Evolutionary conservation across 768 basidiomycete genomes (phyloP).

Genomic region (Lactarius hengduanensis): DNA sequence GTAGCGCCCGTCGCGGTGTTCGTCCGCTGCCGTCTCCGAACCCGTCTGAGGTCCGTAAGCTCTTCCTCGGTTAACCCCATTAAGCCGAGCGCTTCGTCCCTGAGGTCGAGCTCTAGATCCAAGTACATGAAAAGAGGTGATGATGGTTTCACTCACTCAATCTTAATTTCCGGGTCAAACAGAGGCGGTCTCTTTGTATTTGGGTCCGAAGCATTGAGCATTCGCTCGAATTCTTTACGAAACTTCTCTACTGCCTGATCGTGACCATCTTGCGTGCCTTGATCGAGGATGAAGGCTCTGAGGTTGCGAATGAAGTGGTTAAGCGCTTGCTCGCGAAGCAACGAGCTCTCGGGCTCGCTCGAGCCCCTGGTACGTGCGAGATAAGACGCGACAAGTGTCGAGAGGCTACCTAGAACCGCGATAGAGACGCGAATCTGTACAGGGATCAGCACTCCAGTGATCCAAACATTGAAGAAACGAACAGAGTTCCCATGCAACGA

Average conservation of each 20-base stretch:
- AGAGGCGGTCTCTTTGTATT: neutral
- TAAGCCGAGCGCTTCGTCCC: neutral
- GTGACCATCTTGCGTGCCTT: constrained; percentile 41
- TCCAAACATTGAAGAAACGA: neutral
- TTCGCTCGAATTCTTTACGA: constrained; percentile 45
- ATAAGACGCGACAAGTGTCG: constrained; percentile 68
- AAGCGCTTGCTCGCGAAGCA: constrained; percentile 54
- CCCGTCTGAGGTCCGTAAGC: too few species aligned
- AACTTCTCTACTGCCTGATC: constrained; percentile 40
- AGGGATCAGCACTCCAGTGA: neutral
- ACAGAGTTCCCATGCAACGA: constrained; percentile 20
- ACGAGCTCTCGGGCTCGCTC: constrained; percentile 63
- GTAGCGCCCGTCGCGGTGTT: too few species aligned
- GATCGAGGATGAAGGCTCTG: constrained; percentile 55
- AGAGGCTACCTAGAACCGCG: constrained; percentile 49
- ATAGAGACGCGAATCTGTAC: constrained; percentile 38
- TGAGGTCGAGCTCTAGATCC: neutral
- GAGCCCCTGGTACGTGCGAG: constrained; percentile 69
- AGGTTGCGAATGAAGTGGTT: constrained; percentile 64
- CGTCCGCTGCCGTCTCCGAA: too few species aligned
- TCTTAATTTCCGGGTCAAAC: neutral
- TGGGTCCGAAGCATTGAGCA: constrained; percentile 32
- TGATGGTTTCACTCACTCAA: neutral
- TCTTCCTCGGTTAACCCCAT: neutral
- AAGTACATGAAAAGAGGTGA: neutral